phyloP scores from a whole-genome alignment of 176 grass and related monocot species.

The Oryza rufipogon region DNA sequence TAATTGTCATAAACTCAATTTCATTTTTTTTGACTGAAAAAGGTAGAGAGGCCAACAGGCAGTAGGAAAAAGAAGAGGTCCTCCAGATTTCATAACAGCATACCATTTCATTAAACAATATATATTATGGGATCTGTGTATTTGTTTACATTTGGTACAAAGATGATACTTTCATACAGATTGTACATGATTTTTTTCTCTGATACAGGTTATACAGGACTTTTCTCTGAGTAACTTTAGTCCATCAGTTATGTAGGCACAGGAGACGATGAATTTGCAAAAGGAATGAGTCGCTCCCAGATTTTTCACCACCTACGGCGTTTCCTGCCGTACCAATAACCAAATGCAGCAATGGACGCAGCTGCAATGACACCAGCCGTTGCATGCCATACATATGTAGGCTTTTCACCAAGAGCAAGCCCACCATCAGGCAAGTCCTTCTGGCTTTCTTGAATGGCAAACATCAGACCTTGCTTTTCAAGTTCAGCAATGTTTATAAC shows the following conservation, averaged over 20 bases:
- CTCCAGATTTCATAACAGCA: conserved; percentile 1
- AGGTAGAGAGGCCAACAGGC: no score
- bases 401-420: conserved; percentile 45
- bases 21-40: no score
- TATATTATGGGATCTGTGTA: conserved; percentile 18
- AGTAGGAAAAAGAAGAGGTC: background rate
- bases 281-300: background rate
- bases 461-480: conserved; percentile 61
- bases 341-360: conserved; percentile 58
- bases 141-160: conserved; percentile 22
- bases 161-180: conserved; percentile 29
- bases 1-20: no score
- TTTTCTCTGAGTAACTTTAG: background rate
- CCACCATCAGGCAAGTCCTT: conserved; percentile 46
- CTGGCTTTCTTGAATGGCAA: conserved; percentile 72
- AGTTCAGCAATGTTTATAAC: conserved; percentile 62
- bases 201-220: conserved; percentile 6
- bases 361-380: conserved; percentile 63
- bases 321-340: conserved; percentile 81
- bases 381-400: conserved; percentile 60
- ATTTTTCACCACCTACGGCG: conserved; percentile 58
- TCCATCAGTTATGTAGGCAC: background rate
- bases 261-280: background rate
- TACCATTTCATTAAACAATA: conserved; percentile 13
- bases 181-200: background rate